phyloP scores from a whole-genome alignment of 192 early-diverging fungal species.

The Oehlia diaphana region DNA sequence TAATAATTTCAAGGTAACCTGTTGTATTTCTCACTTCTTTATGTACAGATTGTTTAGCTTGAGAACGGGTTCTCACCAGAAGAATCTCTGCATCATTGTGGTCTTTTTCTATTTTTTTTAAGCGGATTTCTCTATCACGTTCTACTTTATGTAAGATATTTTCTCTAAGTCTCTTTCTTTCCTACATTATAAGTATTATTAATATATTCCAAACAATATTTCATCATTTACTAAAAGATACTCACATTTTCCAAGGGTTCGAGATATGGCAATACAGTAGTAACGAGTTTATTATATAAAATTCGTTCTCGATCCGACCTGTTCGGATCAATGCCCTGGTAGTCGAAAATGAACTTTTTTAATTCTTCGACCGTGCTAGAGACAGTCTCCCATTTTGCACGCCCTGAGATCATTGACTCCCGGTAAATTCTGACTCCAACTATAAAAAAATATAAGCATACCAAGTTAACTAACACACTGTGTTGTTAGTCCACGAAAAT shows the following conservation, averaged over 20 bases:
- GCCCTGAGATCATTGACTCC: neutral
- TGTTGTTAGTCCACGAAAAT: neutral
- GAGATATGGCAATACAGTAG: neutral
- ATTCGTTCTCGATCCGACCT: neutral
- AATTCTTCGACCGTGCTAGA: neutral
- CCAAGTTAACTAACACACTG: neutral
- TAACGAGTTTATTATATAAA: neutral
- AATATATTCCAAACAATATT: neutral
- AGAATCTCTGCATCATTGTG: neutral
- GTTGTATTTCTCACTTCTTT: neutral
- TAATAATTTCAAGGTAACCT: neutral
- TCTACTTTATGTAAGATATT: neutral
- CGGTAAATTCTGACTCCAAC: slow-evolving; percentile 12
- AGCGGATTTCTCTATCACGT: neutral
- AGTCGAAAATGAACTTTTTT: neutral
- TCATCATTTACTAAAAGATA: neutral
- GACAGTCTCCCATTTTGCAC: slow-evolving; percentile 4
- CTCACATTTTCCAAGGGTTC: neutral
- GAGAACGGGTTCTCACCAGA: neutral
- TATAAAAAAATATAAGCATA: neutral
- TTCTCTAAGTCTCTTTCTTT: neutral
- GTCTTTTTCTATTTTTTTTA: neutral
- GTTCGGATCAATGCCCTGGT: neutral
- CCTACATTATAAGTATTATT: neutral
- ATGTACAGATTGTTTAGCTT: neutral